phyloP scores from a whole-genome alignment of 1,284 basidiomycete species.

The Exobasidium rhododendri region DNA sequence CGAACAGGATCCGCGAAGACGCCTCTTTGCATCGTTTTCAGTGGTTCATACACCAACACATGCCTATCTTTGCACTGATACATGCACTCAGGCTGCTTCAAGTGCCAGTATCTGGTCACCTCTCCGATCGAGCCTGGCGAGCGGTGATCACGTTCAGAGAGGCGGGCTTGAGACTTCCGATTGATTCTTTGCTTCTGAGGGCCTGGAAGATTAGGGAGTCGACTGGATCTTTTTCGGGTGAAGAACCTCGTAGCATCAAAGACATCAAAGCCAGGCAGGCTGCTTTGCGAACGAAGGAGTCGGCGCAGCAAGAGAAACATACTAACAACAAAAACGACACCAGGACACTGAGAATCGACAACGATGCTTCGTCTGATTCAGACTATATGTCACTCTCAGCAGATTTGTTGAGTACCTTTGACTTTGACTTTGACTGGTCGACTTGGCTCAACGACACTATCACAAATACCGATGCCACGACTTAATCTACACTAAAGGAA shows the following conservation, averaged over 20 bases:
- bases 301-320: too few relatives aligned
- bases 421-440: too few relatives aligned
- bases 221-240: not conserved
- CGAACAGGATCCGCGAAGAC: not conserved
- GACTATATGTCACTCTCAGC: too few relatives aligned
- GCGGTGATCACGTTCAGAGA: not conserved
- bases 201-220: not conserved
- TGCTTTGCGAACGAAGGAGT: too few relatives aligned
- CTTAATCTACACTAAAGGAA: too few relatives aligned
- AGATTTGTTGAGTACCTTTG: too few relatives aligned
- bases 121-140: not conserved
- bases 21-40: not conserved
- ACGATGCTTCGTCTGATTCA: too few relatives aligned
- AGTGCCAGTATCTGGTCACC: not conserved
- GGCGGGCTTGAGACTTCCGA: not conserved
- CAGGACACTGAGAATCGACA: too few relatives aligned
- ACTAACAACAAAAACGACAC: too few relatives aligned
- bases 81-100: not conserved
- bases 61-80: not conserved
- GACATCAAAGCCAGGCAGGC: not conserved
- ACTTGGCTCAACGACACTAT: too few relatives aligned
- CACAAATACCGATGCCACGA: too few relatives aligned
- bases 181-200: not conserved
- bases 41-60: not conserved
- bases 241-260: not conserved